Evolutionary conservation across 2,329 filamentous ascomycete genomes (phyloP).

Genomic region (Colletotrichum tofieldiae): DNA sequence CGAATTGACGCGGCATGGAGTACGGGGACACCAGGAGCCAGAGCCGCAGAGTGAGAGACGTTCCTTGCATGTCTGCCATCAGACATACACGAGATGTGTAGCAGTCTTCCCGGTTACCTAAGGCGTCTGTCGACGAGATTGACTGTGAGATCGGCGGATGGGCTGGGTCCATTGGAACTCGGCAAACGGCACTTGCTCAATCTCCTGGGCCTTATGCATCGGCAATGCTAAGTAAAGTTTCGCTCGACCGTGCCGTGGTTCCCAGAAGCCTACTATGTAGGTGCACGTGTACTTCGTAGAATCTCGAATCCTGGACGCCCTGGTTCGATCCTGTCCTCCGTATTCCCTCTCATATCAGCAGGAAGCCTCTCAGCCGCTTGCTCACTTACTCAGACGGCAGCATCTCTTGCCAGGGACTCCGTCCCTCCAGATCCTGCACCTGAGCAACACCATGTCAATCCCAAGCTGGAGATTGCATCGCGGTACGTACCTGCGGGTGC

Average conservation of each 20-base stretch:
- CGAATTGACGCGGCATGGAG: not conserved
- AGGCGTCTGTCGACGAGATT: slow-evolving; percentile 14
- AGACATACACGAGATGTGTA: not conserved
- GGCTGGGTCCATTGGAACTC: slow-evolving; percentile 30
- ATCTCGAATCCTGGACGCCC: no score
- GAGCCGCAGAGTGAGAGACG: not conserved
- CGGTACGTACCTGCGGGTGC: not conserved
- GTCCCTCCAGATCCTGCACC: not conserved
- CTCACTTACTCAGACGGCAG: not conserved
- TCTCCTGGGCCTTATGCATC: slow-evolving; percentile 29
- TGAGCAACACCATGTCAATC: not conserved
- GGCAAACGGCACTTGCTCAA: slow-evolving; percentile 40
- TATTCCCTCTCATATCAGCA: no score
- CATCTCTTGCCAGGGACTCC: no score
- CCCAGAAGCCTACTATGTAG: not conserved
- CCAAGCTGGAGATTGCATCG: not conserved
- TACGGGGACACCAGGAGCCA: not conserved
- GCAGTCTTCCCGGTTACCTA: not conserved
- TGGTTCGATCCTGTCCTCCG: no score
- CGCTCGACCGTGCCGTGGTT: not conserved
- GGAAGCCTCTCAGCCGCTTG: not conserved
- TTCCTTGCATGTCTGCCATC: slow-evolving; percentile 16
- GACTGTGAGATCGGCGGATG: slow-evolving; percentile 35
- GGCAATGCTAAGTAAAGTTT: not conserved
- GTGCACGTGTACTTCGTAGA: not conserved